Base-by-base conservation (phyloP, 2,329 filamentous ascomycete genomes). In the Fusarium papillatum region DNA sequence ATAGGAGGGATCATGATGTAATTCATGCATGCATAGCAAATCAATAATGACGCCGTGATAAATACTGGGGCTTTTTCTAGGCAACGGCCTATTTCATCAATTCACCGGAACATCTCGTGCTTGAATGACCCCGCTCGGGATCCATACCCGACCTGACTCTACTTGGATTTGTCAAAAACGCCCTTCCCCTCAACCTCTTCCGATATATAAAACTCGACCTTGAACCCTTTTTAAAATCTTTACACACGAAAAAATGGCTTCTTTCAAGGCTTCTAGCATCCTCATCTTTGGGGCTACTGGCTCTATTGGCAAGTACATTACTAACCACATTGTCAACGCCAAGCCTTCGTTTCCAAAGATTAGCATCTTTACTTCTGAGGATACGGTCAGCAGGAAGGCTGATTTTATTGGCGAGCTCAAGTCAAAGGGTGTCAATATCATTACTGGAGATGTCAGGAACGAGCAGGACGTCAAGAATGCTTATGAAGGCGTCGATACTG, bases 401-500 rank as follows among this genome's bases (percentile, higher is more conserved):
- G 75, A 72, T 0, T 62, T 71, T 19, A 71, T 82, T 11, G 39
- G 72, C 14, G 70, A 72, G 1, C 63, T 81, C 11, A 78, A 77
- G 36, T 76, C 76, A 5, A 76, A 74, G 63, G 75, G 73, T 0
- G 75, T 74, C 34, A 76, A 74, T 6, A 46, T 83, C 14, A 68
- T 83, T 46, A 78, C 69, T 1, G 82, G 82, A 14, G 80, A 83
- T 9, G 59, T 93, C 57, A 87, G 84, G 8, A 76, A 75, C 7
- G 63, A 78, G 3, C 55, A 74, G 1, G 76, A 86, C 89, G 67
- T 91, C 83, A 82, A 91, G 88, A 85, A 86, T n/a, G 91, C 92
- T 4, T 93, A 90, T 75, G 78, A 87, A 74, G 86, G 87, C 7
- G 88, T 92, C 76, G 91, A 94, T 80, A 94, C 92, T 0, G 86